Percentiles rank a stretch among this genome's conserved stretches.
phyloP scores from a whole-genome alignment of 2,329 filamentous ascomycete genomes.

The Celoporthe dispersa region DNA sequence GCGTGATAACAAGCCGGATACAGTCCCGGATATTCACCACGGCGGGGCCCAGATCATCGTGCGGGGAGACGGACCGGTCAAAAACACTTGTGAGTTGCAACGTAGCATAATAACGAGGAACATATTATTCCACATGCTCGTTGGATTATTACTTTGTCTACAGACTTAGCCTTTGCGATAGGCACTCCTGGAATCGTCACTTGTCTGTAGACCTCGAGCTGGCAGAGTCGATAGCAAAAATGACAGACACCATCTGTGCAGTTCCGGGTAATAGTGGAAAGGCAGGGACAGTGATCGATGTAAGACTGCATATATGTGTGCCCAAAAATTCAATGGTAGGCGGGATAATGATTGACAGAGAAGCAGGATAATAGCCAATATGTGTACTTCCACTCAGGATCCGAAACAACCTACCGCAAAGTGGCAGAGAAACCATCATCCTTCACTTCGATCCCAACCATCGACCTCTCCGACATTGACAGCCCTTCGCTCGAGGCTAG shows the following conservation, averaged over 20 bases:
- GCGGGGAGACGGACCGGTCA: neutral
- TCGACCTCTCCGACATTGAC: conserved; percentile 37
- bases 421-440: conserved; percentile 35
- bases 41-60: neutral
- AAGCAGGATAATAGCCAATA: conserved; percentile 33
- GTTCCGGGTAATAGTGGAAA: neutral
- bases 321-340: neutral
- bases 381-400: conserved; percentile 40
- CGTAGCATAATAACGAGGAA: neutral
- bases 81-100: neutral
- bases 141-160: neutral
- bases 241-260: conserved; percentile 2
- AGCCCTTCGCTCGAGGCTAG: conserved; percentile 32
- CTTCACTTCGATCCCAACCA: conserved; percentile 40
- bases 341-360: neutral
- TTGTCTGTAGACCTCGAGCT: neutral
- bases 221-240: neutral
- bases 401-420: conserved; percentile 38
- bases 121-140: neutral
- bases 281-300: neutral
- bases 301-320: neutral
- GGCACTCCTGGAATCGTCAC: neutral
- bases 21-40: conserved; percentile 1
- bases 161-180: neutral
- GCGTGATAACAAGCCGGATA: conserved; percentile 9